Evolutionary conservation across 768 basidiomycete species (phyloP), one percentile per base, ranked within the genome.

Genomic region (Pleurotus citrinopileatus): DNA sequence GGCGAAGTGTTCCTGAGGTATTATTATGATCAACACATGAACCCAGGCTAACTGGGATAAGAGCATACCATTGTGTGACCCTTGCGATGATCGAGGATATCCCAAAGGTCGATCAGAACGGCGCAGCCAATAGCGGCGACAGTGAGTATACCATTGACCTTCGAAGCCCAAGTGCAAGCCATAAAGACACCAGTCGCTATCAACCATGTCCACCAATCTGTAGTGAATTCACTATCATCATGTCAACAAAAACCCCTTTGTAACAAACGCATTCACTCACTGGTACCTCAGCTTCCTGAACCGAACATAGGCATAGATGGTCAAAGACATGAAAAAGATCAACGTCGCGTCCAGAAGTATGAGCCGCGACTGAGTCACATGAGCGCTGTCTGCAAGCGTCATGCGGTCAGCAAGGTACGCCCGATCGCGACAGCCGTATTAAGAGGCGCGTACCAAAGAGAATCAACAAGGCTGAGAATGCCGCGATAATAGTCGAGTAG

Each of bases 201-300:
- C 36, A 98, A 77, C 96, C 97, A 99, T 37, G 81, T 80, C 92
- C 94, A 99, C 97, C 97, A 99, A 58, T 86, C 82, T 0, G 79
- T 73, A 0, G 91, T 79, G 67, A 96, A 99, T 64, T 94, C 90
- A 66, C 94, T 94, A 60, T 5, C 29, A 34, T 46, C 8, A 51
- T 64, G 12, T 65, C 50, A 40, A 40, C 38, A 42, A 3, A 40
- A 20, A 12, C 47, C 13, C 25, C 36, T 32, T 43, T 9, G 29
- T 42, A 10, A 38, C 38, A 26, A 32, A 58, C 3, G 52, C 12
- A 22, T 27, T 9, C 54, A 69, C 83, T 20, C 62, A 93, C 89
- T 77, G 77, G 68, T 98, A 95, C 22, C 97, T 91, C 22, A 94
- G 78, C 70, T 98, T 98, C 58, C 90, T 84, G 80, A 98, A 99